Base-by-base conservation (phyloP, 345 rosid species). In the Alliaria petiolata region DNA sequence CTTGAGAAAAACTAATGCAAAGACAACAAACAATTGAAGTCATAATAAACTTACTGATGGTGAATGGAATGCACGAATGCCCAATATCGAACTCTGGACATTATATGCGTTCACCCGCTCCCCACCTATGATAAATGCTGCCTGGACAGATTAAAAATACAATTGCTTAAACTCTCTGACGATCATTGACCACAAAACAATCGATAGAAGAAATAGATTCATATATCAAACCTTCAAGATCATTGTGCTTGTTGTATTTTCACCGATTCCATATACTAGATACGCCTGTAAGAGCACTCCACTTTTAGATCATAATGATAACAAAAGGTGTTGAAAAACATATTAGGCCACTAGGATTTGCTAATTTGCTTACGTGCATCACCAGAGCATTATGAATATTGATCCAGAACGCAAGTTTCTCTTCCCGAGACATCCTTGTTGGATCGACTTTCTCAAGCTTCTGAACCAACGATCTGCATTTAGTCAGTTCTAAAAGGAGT, bases 361-460 rank as follows among this genome's bases (percentile, higher is more conserved):
- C 28, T 46, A 22, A 28, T 12, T 40, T 51, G 42, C 81, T 58
- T 83, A 86, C 95, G 57, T 90, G 90, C 92, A 88, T 90, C 80
- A 86, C 82, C 67, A 88, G 46, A 46, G 96, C 93, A 78, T 90
- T 88, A 65, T 87, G 93, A 68, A 87, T 80, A 74, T 90, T 90
- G 78, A 87, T 81, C 93, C 91, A 89, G 67, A 89, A 89, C 4
- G 91, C 92, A 54, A 85, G 91, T 82, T 86, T 90, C 80, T 86
- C 87, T 77, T 90, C 90, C 0, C 91, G 80, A 82, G 64, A 76
- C 91, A 90, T 80, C 79, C 66, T 85, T 72, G 46, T 44, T 2
- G 79, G 85, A 55, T 86, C 89, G 70, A 86, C 79, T 65, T 79
- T 84, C 85, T 86, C 93, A 17, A 90, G 96, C 69, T 71, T 81